These are phyloP conservation scores for Decorospora gaudefroyi DNA, from an alignment of 2,329 filamentous ascomycete genomes.

Conservation along the genomic window DNA sequence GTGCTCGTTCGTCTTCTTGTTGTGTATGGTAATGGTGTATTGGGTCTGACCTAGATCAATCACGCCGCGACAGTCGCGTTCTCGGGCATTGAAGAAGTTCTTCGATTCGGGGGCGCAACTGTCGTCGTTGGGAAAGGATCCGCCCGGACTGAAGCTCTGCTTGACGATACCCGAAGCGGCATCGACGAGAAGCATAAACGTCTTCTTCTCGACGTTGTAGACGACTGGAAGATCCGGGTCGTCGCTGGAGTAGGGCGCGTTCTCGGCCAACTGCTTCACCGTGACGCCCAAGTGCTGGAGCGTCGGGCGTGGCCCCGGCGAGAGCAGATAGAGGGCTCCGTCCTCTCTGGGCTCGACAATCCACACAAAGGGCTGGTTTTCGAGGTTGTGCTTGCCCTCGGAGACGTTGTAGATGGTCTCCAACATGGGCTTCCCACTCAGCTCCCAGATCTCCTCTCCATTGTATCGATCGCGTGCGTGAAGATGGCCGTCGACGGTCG, in stretches of 20 bases:
- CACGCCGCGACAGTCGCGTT: conserved; percentile 72
- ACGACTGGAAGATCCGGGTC: conserved; percentile 70
- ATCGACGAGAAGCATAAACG: conserved; percentile 85
- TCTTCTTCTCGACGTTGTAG: conserved; percentile 91
- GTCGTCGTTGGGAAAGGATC: conserved; percentile 69
- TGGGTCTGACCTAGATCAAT: conserved; percentile 85
- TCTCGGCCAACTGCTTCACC: conserved; percentile 85
- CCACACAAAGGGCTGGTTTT: conserved; percentile 88
- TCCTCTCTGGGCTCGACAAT: conserved; percentile 90
- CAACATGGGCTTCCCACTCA: conserved; percentile 86
- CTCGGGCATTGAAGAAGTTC: conserved; percentile 57
- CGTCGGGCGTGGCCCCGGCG: conserved; percentile 65
- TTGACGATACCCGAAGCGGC: conserved; percentile 80
- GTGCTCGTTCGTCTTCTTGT: conserved; percentile 69
- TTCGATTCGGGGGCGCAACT: conserved; percentile 70
- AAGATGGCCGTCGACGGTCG: conserved; percentile 97
- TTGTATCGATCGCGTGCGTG: conserved; percentile 88
- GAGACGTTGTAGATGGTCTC: conserved; percentile 78
- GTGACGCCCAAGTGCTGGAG: conserved; percentile 71
- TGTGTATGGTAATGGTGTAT: conserved; percentile 85
- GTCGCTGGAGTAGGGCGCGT: conserved; percentile 74
- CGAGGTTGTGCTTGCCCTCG: conserved; percentile 34
- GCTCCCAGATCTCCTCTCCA: conserved; percentile 81
- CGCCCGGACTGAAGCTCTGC: conserved; percentile 80
- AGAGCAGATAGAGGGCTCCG: conserved; percentile 85